A percentile compares a stretch with the other conserved stretches of the same genome.
These are phyloP conservation scores for Sphagnum contortum DNA, from an alignment of 225 moss, liverwort and hornwort species.

Conservation along the genomic window DNA sequence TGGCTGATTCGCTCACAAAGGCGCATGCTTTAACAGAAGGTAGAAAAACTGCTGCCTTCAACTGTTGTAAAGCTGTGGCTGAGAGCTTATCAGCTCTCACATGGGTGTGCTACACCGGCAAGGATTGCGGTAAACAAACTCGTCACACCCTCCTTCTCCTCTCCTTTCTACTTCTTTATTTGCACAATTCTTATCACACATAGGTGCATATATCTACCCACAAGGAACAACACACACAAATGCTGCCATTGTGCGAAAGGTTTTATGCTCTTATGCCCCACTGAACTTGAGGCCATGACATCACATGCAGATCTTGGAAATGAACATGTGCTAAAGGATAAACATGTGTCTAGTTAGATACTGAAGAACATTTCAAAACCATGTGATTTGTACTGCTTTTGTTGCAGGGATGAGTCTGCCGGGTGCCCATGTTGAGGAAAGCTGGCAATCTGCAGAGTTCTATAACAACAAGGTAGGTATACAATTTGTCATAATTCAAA, in stretches of 20 bases:
- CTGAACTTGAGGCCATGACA: too few species aligned
- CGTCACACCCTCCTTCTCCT: conserved; percentile 7
- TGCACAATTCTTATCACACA: too few species aligned
- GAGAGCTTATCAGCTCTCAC: conserved; percentile 75
- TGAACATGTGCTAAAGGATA: too few species aligned
- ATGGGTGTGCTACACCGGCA: conserved; percentile 90
- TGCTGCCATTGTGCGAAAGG: too few species aligned
- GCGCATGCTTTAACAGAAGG: conserved; percentile 73
- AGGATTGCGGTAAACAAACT: conserved; percentile 61
- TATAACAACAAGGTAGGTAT: conserved; percentile 85
- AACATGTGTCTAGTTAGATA: too few species aligned
- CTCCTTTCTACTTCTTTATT: neutral
- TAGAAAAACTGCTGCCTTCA: conserved; percentile 71
- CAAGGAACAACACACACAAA: too few species aligned
- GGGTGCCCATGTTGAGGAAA: conserved; percentile 93
- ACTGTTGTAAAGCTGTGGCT: conserved; percentile 81
- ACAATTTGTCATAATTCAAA: too few species aligned
- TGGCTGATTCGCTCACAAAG: conserved; percentile 59
- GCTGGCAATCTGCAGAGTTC: conserved; percentile 95
- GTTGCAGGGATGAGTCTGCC: conserved; percentile 80
- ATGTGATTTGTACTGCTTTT: neutral
- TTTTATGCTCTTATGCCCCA: too few species aligned
- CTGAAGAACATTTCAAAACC: too few species aligned
- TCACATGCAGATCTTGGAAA: too few species aligned
- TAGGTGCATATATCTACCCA: too few species aligned